These are phyloP conservation scores for Cyberlindnera japonica DNA, from an alignment of 805 yeast genomes.

Conservation along the genomic window DNA sequence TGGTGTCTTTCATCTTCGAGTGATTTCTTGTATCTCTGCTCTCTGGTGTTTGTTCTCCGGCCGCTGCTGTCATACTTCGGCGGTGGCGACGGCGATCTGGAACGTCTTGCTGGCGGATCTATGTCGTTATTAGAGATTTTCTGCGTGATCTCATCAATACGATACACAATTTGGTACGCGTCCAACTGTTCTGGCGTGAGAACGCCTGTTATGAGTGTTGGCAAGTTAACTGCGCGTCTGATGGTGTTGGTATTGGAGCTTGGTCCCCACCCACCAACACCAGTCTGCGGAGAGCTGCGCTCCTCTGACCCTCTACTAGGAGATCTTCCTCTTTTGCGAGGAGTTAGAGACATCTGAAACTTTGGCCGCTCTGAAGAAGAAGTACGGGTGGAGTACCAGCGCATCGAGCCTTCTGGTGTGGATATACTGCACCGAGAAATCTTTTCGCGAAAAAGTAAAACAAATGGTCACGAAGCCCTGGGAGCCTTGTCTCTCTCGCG, in stretches of 20 bases:
- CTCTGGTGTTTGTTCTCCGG: conserved; percentile 81
- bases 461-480: too few species aligned
- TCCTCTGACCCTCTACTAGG: conserved; percentile 4
- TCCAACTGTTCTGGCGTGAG: conserved; percentile 77
- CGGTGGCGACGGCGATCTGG: conserved; percentile 83
- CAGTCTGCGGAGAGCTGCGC: too few species aligned
- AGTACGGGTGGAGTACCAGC: too few species aligned
- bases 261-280: conserved; percentile 22
- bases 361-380: not conserved
- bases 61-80: conserved; percentile 86
- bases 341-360: conserved; percentile 8
- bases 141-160: conserved; percentile 78
- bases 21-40: conserved; percentile 53
- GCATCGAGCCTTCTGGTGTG: too few species aligned
- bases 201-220: conserved; percentile 42
- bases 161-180: conserved; percentile 60
- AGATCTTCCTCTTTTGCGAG: conserved; percentile 16
- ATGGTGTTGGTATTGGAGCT: conserved; percentile 14
- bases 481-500: too few species aligned
- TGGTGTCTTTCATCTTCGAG: conserved; percentile 77
- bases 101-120: conserved; percentile 42
- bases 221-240: conserved; percentile 27
- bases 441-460: too few species aligned
- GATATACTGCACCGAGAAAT: too few species aligned
- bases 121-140: conserved; percentile 49